These are phyloP conservation scores for Lachancea nothofagi DNA, from an alignment of 805 yeast genomes.

Conservation along the genomic window DNA sequence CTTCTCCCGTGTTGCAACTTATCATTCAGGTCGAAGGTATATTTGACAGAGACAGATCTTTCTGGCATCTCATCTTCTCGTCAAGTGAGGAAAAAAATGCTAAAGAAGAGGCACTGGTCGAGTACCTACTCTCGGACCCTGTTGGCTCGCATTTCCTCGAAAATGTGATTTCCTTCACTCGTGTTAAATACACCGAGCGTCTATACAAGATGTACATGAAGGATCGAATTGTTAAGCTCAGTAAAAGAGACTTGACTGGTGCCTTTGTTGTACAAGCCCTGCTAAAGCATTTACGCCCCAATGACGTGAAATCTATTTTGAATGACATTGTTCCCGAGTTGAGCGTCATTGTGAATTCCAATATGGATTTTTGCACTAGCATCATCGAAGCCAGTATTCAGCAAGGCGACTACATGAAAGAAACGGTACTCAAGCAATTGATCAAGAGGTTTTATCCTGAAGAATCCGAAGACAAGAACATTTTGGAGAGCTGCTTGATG, in stretches of 20 bases:
- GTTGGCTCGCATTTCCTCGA: constrained; percentile 94
- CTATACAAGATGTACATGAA: constrained; percentile 66
- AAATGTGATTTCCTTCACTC: constrained; percentile 56
- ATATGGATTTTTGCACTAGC: constrained; percentile 62
- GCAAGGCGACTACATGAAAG: constrained; percentile 53
- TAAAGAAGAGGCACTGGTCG: constrained; percentile 74
- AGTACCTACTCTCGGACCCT: constrained; percentile 74
- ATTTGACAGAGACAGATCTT: constrained; percentile 63
- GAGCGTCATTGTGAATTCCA: constrained; percentile 54
- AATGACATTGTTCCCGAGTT: constrained; percentile 64
- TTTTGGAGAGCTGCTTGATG: constrained; percentile 63
- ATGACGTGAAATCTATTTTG: constrained; percentile 55
- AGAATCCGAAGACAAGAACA: constrained; percentile 36
- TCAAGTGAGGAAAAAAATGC: constrained; percentile 47
- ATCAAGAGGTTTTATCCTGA: constrained; percentile 41
- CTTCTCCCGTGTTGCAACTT: constrained; percentile 84
- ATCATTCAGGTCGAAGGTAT: constrained; percentile 75
- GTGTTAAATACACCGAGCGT: constrained; percentile 65
- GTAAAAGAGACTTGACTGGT: constrained; percentile 80
- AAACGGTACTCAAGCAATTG: constrained; percentile 49
- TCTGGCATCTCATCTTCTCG: constrained; percentile 62
- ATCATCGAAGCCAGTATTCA: constrained; percentile 60
- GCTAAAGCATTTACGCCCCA: constrained; percentile 56
- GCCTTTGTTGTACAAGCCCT: constrained; percentile 72
- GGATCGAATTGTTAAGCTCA: constrained; percentile 65